Base-by-base conservation (phyloP, 345 rosid genomes). In the Triadica sebifera region DNA sequence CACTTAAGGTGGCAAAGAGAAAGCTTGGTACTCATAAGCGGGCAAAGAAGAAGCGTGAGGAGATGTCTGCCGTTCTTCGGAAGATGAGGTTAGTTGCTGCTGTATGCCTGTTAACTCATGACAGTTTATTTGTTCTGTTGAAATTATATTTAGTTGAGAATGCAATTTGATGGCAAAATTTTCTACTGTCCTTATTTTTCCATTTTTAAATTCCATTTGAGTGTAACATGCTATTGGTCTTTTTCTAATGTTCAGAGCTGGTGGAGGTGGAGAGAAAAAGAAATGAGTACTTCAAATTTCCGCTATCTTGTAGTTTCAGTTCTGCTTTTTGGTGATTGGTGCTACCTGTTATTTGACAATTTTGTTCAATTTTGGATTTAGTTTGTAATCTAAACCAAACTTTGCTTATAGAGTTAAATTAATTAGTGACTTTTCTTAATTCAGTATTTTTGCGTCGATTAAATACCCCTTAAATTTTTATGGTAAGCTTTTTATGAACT, bases 21-120 rank as follows among this genome's bases (percentile, higher is more conserved):
- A 91, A 91, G 93, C 58, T 89, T 53, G 94, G 94, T 34, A 88
- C 91, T 41, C 93, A 91, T 87, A 89, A 90, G 83, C 87, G 91
- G 72, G 93, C 95, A 50, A 92, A 92, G 87, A 83, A 76, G 83
- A 90, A 90, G 93, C 81, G 94, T 25, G 91, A 89, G 85, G 97
- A 91, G 85, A 89, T 91, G 97, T 86, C 94, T 20, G 65, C 66
- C 39, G 91, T 82, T 61, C 92, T 92, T 78, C 95, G 91, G 78
- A 92, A 90, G 85, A 81, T 82, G 87, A 88, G 97, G 94, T 89
- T 60, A 60, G 22, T 17, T 25, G 67, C 11, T 25, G 19, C 38
- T n/a, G 0, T 24, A 8, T 37, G 29, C 7, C 58, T 50, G 43
- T 71, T 19, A 11, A 45, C 19, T 47, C 9, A 8, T 16, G 16